Base-by-base conservation (phyloP, 2,329 filamentous ascomycete species). In the Shiraia bambusicola region DNA sequence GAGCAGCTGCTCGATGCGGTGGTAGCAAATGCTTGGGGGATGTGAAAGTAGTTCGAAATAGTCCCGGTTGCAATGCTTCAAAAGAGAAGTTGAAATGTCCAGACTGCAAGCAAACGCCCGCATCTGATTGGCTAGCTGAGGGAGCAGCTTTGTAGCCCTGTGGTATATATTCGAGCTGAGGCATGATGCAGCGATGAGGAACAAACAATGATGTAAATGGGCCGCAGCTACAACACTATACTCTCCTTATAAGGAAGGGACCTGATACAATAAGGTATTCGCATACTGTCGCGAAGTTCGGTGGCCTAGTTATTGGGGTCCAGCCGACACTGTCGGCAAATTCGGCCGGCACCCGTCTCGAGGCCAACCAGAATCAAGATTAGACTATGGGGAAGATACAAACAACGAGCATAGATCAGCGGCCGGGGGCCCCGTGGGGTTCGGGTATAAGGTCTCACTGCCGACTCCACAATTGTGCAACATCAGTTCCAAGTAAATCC, bases 31-130 rank as follows among this genome's bases (percentile, higher is more conserved):
- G 83, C 2, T 74, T 72, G 11, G 72, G 57, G 0, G 84, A 83
- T 1, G 78, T 76, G 58, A 87, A 87, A 0, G 81, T 83, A 1
- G 84, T 85, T 29, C 84, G 74, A 66, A 87, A 88, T 12, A 87
- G 69, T 36, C 83, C 83, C 14, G 76, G 71, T 12, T 77, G 75
- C 22, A 88, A 54, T 0, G 78, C 74, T 58, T 87, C 80, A 48
- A 88, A 86, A 0, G 73, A 73, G 59, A 87, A 88, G 12, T 74
- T 65, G 45, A 81, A 72, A 17, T 60, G 66, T 2, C 73, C 65
- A 6, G 61, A 76, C 30, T 65, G 64, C 25, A 82, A 69, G 30
- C 69, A 56, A 5, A 80, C 51, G 1, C 58, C 5, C 58, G 49
- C 33, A 50, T 46, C 27, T 9, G 32, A 38, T 35, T 31, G 55